Conservation (phyloP, 331 rosid genomes). For the Phaseolus coccineus region DNA sequence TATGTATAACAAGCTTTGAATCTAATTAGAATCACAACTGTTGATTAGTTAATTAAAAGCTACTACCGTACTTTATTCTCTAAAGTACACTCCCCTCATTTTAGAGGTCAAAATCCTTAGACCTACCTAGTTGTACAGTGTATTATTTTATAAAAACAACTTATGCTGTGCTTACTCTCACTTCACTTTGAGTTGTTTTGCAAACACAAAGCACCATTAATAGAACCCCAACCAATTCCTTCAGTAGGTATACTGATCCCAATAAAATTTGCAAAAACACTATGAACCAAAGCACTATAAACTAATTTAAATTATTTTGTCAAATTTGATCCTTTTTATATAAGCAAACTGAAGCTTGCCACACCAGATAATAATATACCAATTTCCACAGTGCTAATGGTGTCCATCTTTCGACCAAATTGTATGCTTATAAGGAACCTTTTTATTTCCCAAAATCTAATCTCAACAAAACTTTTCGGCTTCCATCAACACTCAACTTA, state of each 20-base stretch:
- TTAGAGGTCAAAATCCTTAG: not conserved
- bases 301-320: not conserved
- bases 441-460: slow-evolving; percentile 4
- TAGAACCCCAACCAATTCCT: slow-evolving; percentile 18
- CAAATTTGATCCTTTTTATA: not conserved
- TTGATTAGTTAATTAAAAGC: not conserved
- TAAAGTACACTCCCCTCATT: not conserved
- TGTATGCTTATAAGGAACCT: not conserved
- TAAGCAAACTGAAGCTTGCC: not conserved
- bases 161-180: slow-evolving; percentile 21
- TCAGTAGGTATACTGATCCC: slow-evolving; percentile 11
- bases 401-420: too few species aligned
- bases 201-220: slow-evolving; percentile 14
- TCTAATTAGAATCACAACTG: not conserved
- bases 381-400: slow-evolving; percentile 25
- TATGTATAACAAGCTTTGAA: not conserved
- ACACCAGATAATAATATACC: not conserved
- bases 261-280: slow-evolving; percentile 3
- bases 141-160: not conserved
- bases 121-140: slow-evolving; percentile 5
- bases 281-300: not conserved
- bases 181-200: not conserved
- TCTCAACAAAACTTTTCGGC: slow-evolving; percentile 9
- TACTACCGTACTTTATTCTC: not conserved
- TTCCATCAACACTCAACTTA: slow-evolving; percentile 32